These are phyloP conservation scores for Trypanosoma mega DNA, from an alignment of 208 protist species.

Conservation along the genomic window DNA sequence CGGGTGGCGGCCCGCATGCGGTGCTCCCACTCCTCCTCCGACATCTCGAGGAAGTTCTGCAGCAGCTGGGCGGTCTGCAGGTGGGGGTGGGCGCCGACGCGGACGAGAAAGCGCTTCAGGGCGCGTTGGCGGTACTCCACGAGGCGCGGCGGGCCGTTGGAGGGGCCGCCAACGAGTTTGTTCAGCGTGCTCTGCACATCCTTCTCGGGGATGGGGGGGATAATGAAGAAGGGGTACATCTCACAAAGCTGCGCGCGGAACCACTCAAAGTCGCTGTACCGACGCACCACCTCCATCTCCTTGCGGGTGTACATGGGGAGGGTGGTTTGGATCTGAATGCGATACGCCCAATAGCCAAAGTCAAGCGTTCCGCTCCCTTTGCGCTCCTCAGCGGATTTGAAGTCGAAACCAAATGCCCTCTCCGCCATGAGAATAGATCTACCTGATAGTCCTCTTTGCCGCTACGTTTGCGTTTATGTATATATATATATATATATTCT, in stretches of 20 bases:
- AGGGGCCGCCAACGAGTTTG: slow-evolving; percentile 33
- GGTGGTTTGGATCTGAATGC: slow-evolving; percentile 37
- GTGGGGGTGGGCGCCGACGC: slow-evolving; percentile 72
- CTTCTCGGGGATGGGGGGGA: slow-evolving; percentile 91
- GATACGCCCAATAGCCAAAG: slow-evolving; percentile 80
- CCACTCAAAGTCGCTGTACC: slow-evolving; percentile 90
- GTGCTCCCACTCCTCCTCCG: slow-evolving; percentile 71
- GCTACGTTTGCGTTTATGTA: slow-evolving; percentile 1
- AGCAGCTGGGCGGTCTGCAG: slow-evolving; percentile 55
- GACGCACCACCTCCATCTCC: slow-evolving; percentile 47
- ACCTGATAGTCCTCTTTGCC: neutral
- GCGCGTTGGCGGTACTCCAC: slow-evolving; percentile 78
- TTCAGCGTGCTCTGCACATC: slow-evolving; percentile 70
- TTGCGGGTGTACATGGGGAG: slow-evolving; percentile 26
- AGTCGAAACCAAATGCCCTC: slow-evolving; percentile 33
- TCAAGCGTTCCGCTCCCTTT: slow-evolving; percentile 74
- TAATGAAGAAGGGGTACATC: slow-evolving; percentile 73
- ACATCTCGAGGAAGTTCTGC: slow-evolving; percentile 68
- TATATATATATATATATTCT: neutral
- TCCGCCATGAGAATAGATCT: no score
- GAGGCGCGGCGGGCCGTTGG: slow-evolving; percentile 27
- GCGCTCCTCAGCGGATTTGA: slow-evolving; percentile 39
- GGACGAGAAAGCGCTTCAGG: slow-evolving; percentile 71
- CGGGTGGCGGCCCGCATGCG: slow-evolving; percentile 41
- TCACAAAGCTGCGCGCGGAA: slow-evolving; percentile 68